Conservation (phyloP, 371 early-diverging fungal species). For the Capillidium heterosporum region DNA sequence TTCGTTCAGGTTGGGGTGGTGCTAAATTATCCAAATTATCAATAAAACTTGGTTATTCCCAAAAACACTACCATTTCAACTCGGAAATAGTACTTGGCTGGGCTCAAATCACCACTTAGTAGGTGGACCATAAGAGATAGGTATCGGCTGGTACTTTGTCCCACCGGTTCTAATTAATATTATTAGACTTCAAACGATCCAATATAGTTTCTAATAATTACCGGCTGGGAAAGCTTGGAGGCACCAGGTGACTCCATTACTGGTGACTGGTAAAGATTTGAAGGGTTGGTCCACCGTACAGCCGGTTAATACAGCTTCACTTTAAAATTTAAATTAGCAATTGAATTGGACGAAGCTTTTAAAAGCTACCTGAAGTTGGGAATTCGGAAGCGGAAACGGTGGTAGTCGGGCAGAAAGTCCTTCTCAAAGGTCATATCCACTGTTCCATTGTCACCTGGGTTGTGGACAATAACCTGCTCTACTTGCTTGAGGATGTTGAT, state of each 20-base stretch:
- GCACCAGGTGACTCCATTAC: background rate
- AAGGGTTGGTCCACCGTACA: background rate
- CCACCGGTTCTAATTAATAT: no score
- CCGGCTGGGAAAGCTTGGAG: background rate
- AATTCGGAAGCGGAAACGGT: background rate
- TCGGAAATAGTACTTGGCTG: background rate
- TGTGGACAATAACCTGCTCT: conserved; percentile 5
- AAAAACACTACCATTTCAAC: background rate
- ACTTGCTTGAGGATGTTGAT: conserved; percentile 1
- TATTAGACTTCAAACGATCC: background rate
- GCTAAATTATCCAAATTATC: background rate
- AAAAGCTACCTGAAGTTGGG: background rate
- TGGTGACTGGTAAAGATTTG: background rate
- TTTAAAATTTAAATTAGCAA: no score
- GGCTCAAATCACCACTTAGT: background rate
- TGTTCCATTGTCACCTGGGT: background rate
- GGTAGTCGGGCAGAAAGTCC: conserved; percentile 1
- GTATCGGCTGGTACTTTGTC: background rate
- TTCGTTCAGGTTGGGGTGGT: background rate
- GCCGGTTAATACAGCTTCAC: no score
- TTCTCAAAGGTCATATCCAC: conserved; percentile 6
- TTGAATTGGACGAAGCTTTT: no score
- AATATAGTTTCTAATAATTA: background rate
- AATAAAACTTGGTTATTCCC: background rate
- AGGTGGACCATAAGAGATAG: background rate